Percentiles rank a stretch among this genome's conserved stretches.
Conservation (phyloP, 345 rosid species). For the Anacardium occidentale region DNA sequence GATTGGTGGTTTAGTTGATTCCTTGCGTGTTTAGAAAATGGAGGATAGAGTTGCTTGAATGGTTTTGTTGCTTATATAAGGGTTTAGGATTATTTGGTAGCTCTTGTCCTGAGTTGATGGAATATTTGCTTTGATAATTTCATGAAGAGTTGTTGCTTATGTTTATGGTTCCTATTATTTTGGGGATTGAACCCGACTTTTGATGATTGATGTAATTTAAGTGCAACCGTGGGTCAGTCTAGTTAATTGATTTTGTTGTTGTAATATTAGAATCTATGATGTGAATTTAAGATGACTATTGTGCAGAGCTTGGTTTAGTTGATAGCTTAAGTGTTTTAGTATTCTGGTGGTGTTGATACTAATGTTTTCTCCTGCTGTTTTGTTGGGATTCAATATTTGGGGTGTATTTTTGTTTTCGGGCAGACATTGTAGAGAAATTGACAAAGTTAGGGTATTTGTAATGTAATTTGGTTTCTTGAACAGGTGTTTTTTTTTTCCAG, state of each 20-base stretch:
- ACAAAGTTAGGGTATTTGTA: too few relatives aligned
- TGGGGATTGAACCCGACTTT: too few relatives aligned
- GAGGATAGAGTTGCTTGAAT: conserved; percentile 29
- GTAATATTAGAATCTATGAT: too few relatives aligned
- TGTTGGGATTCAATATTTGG: not conserved
- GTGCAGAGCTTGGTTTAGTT: too few relatives aligned
- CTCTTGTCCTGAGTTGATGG: not conserved
- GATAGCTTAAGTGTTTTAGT: not conserved
- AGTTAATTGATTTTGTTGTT: too few relatives aligned
- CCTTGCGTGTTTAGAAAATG: conserved; percentile 35
- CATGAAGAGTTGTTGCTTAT: too few relatives aligned
- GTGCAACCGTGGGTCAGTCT: too few relatives aligned
- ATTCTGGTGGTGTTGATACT: not conserved
- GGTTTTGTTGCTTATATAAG: not conserved
- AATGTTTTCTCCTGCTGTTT: not conserved
- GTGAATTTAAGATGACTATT: not conserved
- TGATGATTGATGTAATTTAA: too few relatives aligned
- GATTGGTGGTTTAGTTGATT: not conserved
- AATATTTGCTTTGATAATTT: too few relatives aligned
- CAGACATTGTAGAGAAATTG: too few relatives aligned
- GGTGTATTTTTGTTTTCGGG: not conserved
- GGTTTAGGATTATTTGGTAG: not conserved
- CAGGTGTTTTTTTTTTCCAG: not conserved
- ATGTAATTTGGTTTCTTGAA: too few relatives aligned
- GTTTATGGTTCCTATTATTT: not conserved